These are phyloP conservation scores for Gamsiella multidivaricata DNA, from an alignment of 192 early-diverging fungal genomes.

Conservation along the genomic window DNA sequence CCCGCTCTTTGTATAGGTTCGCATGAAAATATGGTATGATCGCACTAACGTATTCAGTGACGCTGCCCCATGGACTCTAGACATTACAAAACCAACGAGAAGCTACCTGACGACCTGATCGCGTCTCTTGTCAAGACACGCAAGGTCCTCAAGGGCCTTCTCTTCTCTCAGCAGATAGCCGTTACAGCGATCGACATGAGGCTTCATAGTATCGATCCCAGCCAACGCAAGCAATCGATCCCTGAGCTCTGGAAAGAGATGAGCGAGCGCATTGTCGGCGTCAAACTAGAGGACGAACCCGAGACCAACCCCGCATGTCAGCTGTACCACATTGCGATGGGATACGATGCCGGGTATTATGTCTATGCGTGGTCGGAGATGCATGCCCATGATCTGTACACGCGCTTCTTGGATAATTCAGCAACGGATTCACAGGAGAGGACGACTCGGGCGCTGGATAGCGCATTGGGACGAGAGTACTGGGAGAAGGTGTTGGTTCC, in stretches of 20 bases:
- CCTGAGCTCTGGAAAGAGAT: conserved; percentile 57
- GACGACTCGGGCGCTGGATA: conserved; percentile 70
- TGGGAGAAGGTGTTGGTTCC: conserved; percentile 78
- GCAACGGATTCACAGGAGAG: conserved; percentile 29
- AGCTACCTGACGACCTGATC: conserved; percentile 79
- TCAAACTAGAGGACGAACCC: conserved; percentile 18
- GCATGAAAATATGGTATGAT: too few relatives aligned
- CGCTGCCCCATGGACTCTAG: conserved; percentile 24
- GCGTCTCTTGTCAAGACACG: conserved; percentile 74
- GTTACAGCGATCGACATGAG: conserved; percentile 82
- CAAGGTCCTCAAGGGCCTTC: conserved; percentile 80
- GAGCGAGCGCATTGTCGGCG: conserved; percentile 50
- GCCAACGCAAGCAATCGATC: conserved; percentile 45
- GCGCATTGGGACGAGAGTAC: conserved; percentile 73
- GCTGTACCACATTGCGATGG: conserved; percentile 49
- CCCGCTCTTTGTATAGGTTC: too few relatives aligned
- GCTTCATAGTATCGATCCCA: conserved; percentile 71
- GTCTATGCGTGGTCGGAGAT: conserved; percentile 85
- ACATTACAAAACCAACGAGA: conserved; percentile 78
- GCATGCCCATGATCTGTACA: conserved; percentile 87
- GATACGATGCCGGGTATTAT: conserved; percentile 67
- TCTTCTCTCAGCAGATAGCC: conserved; percentile 82
- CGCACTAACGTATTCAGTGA: background rate
- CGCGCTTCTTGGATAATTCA: conserved; percentile 19
- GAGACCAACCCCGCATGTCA: conserved; percentile 34